These are phyloP conservation scores for Thermothelomyces thermophilus DNA, from an alignment of 2,329 filamentous ascomycete genomes.

Conservation along the genomic window DNA sequence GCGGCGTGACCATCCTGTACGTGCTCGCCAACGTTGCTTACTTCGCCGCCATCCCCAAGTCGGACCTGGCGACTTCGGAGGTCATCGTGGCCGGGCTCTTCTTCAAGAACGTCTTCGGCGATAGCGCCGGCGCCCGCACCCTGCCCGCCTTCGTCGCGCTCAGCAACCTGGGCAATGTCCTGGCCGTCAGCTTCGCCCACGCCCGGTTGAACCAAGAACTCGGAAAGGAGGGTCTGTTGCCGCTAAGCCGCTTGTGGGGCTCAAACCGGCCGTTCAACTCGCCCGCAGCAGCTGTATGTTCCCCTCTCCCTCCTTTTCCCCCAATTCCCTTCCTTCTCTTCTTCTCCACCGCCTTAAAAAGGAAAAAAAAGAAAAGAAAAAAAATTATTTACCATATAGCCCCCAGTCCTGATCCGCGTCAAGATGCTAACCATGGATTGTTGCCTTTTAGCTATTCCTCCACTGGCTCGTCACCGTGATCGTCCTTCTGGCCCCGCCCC, in stretches of 20 bases:
- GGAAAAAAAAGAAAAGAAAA: no score
- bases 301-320: not conserved
- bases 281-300: constrained; percentile 43
- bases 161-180: constrained; percentile 55
- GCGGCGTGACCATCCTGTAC: constrained; percentile 53
- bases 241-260: constrained; percentile 58
- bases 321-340: no score
- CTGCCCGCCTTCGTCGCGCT: constrained; percentile 49
- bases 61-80: constrained; percentile 50
- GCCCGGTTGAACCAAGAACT: constrained; percentile 56
- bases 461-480: constrained; percentile 61
- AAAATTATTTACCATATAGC: no score
- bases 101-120: constrained; percentile 56
- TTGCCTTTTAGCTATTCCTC: constrained; percentile 42
- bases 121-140: constrained; percentile 35
- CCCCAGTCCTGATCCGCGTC: no score
- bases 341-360: no score
- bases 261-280: constrained; percentile 62
- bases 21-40: constrained; percentile 60
- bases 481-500: constrained; percentile 60
- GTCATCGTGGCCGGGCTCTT: constrained; percentile 56
- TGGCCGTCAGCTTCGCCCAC: constrained; percentile 54
- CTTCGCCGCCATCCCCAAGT: constrained; percentile 55
- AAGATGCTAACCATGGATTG: not conserved
- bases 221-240: constrained; percentile 63